A percentile compares a stretch with the other conserved stretches of the same genome.
Evolutionary conservation across 441 rosid species (phyloP).

Genomic region (Mallotus japonicus): DNA sequence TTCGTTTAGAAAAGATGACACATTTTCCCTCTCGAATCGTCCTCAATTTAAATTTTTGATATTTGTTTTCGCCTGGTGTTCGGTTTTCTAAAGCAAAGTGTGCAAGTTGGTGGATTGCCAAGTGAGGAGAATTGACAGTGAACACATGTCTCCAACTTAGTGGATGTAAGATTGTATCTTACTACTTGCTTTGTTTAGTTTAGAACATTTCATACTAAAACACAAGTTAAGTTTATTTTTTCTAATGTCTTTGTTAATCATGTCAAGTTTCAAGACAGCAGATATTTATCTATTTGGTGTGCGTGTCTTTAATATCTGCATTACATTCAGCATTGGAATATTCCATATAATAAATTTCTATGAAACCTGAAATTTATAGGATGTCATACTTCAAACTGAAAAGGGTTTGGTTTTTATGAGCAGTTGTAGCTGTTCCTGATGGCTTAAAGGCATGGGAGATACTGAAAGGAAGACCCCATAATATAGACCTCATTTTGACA

Average conservation of each 20-base stretch:
- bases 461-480: constrained; percentile 56
- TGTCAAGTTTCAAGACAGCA: neutral
- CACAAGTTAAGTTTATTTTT: neutral
- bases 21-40: too few relatives aligned
- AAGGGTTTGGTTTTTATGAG: constrained; percentile 5
- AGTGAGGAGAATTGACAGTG: neutral
- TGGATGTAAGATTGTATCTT: neutral
- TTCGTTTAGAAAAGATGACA: too few relatives aligned
- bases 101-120: neutral
- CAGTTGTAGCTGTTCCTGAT: constrained; percentile 80
- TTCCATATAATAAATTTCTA: neutral
- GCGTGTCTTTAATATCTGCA: neutral
- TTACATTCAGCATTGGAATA: neutral
- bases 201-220: neutral
- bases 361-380: neutral
- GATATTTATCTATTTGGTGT: neutral
- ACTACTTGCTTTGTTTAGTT: neutral
- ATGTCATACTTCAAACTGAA: neutral
- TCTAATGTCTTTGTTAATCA: neutral
- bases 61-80: too few relatives aligned
- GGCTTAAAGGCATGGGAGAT: constrained; percentile 95
- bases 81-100: too few relatives aligned
- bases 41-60: too few relatives aligned
- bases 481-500: constrained; percentile 72
- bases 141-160: neutral